Evolutionary conservation across 2,329 filamentous ascomycete genomes (phyloP).

Genomic region (Fusarium napiforme): DNA sequence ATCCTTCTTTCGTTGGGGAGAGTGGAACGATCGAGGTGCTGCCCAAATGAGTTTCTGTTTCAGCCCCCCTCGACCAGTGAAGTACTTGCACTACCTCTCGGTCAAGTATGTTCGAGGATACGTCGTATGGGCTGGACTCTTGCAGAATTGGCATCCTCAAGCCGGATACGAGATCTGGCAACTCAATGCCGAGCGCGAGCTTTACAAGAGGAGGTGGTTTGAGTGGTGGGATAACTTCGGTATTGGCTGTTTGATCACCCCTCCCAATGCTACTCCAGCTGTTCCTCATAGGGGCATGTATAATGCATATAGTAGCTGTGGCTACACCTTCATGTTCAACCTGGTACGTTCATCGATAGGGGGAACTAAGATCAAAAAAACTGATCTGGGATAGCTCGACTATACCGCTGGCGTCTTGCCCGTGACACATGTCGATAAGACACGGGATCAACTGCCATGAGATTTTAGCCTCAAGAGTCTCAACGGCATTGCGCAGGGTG

Average conservation of each 20-base stretch:
- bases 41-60: constrained; percentile 80
- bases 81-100: constrained; percentile 89
- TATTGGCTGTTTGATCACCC: constrained; percentile 82
- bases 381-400: constrained; percentile 69
- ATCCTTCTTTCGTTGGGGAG: constrained; percentile 79
- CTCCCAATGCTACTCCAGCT: constrained; percentile 91
- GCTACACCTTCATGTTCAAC: constrained; percentile 95
- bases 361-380: background rate
- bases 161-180: constrained; percentile 84
- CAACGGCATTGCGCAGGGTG: constrained; percentile 83
- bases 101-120: constrained; percentile 86
- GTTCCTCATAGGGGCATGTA: constrained; percentile 89
- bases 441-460: constrained; percentile 71
- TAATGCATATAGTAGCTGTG: constrained; percentile 85
- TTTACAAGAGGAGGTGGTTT: constrained; percentile 81
- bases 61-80: constrained; percentile 76
- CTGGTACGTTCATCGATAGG: constrained; percentile 63
- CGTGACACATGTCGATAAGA: constrained; percentile 82
- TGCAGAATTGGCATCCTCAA: constrained; percentile 79
- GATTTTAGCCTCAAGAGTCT: constrained; percentile 71
- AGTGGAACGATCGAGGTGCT: constrained; percentile 83
- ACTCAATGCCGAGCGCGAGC: constrained; percentile 79
- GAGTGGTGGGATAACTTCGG: constrained; percentile 82
- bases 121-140: constrained; percentile 78
- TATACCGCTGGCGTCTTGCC: constrained; percentile 87